Conservation (phyloP, 352 stramenopile species). For the Phytopythium boreale region DNA sequence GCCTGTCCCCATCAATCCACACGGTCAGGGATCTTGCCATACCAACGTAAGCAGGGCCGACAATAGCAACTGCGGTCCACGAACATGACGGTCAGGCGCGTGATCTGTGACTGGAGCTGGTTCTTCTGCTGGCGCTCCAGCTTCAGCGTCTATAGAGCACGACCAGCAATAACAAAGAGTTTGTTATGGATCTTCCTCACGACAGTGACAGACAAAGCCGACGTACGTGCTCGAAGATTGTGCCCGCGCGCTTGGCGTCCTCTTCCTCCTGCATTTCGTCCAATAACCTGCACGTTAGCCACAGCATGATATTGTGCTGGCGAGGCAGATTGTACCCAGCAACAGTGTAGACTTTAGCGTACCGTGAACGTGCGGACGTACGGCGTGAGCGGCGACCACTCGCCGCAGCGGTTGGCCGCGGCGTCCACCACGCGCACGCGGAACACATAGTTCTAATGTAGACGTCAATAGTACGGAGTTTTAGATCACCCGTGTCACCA, state of each 20-base stretch:
- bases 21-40: neutral
- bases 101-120: slow-evolving; percentile 70
- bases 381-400: slow-evolving; percentile 68
- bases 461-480: too few relatives aligned
- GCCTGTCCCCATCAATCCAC: slow-evolving; percentile 9
- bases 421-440: slow-evolving; percentile 67
- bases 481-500: too few relatives aligned
- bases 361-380: slow-evolving; percentile 82
- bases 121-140: slow-evolving; percentile 76
- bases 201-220: neutral
- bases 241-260: slow-evolving; percentile 81
- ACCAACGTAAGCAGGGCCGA: neutral
- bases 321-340: too few relatives aligned
- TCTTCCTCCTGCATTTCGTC: slow-evolving; percentile 47
- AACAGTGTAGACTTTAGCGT: neutral
- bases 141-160: slow-evolving; percentile 48
- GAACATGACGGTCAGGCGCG: slow-evolving; percentile 72
- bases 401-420: slow-evolving; percentile 55
- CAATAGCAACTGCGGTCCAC: neutral
- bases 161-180: neutral
- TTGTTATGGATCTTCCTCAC: neutral
- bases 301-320: neutral
- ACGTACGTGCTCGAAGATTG: slow-evolving; percentile 79
- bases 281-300: neutral
- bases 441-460: slow-evolving; percentile 80